phyloP scores from a whole-genome alignment of 176 grass and related monocot species.

The Avena atlantica region DNA sequence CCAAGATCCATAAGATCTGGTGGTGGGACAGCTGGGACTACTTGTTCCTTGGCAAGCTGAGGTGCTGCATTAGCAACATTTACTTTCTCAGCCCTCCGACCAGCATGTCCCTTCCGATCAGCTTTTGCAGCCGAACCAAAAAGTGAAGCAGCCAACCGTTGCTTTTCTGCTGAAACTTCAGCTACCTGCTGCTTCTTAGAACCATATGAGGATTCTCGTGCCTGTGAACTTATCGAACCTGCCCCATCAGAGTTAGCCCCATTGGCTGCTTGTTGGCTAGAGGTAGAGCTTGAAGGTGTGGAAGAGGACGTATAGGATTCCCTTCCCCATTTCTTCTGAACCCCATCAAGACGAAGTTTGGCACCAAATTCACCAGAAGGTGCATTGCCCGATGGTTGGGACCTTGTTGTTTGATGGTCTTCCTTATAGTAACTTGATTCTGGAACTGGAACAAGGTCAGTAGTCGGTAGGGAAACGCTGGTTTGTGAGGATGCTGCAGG shows the following conservation, averaged over 20 bases:
- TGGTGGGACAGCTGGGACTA: conserved; percentile 59
- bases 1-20: conserved; percentile 93
- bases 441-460: conserved; percentile 76
- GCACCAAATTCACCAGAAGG: conserved; percentile 70
- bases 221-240: conserved; percentile 54
- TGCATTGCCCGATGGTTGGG: conserved; percentile 50
- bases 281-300: conserved; percentile 66
- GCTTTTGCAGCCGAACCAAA: conserved; percentile 78
- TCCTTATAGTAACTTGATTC: conserved; percentile 75
- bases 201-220: conserved; percentile 55
- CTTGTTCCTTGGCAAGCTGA: conserved; percentile 68
- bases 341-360: conserved; percentile 88
- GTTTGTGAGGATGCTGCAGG: conserved; percentile 51
- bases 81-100: conserved; percentile 62
- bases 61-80: conserved; percentile 36
- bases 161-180: conserved; percentile 95
- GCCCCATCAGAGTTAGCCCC: conserved; percentile 63
- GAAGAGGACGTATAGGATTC: conserved; percentile 84
- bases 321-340: conserved; percentile 97
- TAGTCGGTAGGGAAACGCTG: conserved; percentile 45
- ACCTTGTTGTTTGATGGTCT: conserved; percentile 60
- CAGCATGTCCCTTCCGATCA: conserved; percentile 58
- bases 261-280: conserved; percentile 68
- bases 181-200: conserved; percentile 64
- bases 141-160: conserved; percentile 86